Base-by-base conservation (phyloP, 148 eudicot species). In the Dianthus caryophyllus region DNA sequence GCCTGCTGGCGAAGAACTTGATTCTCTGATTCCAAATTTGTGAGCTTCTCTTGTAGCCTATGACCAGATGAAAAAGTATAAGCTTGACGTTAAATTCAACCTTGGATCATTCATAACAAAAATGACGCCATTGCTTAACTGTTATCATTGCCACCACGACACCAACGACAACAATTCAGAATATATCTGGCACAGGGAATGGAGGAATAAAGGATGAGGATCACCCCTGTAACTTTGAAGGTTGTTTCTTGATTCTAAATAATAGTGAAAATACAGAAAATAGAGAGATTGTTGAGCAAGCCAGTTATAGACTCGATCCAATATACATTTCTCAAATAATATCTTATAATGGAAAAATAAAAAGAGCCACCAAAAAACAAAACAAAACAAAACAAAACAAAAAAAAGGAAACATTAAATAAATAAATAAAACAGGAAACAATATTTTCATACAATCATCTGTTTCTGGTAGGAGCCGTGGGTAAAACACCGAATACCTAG, bases 1-100 rank as follows among this genome's bases (percentile, higher is more conserved):
- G 99, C 90, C 73, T 94, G 99, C 73, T 94, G 99, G 58, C 99
- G 99, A 68, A 94, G 85, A 73, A 94, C 99, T 82, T 94, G 85
- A 67, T 86, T 94, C 82, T 94, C 99, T 55, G 99, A 90, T 63
- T 94, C 99, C 67, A 91, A 78, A 76, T 94, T 94, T 24, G 80
- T 61, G 13, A 86, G 76, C 73, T 90, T 90, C 84, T 94, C 99
- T 78, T 90, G 97, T 53, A 88, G 68, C 87, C 99, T 94, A 39
- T 72, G 62, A 61, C 62, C 6, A 70, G 65, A 75, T 22, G 6
- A 9, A 46, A 18, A 9, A 38, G 39, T 69, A 58, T 33, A 65
- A 57, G 21, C 21, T 47, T 53, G 61, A 14, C 44, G 60, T 36
- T 36, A n/a, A 59, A 38, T 22, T 22, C 56, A 51, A 25, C 20